Percentiles rank a stretch among this genome's conserved stretches.
These are phyloP conservation scores for Nemania serpens DNA, from an alignment of 2,329 filamentous ascomycete genomes.

Conservation along the genomic window DNA sequence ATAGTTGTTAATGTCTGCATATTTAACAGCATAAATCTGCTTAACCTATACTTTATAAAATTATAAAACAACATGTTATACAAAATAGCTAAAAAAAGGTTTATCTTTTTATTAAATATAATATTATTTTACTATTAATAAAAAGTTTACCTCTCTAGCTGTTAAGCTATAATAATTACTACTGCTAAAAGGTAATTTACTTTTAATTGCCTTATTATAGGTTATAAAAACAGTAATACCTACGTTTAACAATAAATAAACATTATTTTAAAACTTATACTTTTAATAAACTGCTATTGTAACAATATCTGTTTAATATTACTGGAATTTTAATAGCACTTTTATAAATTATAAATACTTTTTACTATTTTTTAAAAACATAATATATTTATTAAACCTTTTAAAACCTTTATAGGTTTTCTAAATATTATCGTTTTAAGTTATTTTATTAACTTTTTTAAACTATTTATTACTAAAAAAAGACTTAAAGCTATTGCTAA, in stretches of 20 bases:
- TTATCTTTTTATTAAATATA: neutral
- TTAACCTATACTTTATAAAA: too few species aligned
- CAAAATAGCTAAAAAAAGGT: neutral
- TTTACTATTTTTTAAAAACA: neutral
- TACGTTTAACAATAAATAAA: conserved; percentile 12
- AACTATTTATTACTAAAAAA: too few species aligned
- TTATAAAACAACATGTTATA: neutral
- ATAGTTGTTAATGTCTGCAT: neutral
- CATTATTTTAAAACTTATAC: neutral
- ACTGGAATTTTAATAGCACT: neutral
- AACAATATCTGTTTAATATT: conserved; percentile 12
- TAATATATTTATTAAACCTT: conserved; percentile 7
- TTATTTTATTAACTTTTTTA: neutral
- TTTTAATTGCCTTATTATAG: too few species aligned
- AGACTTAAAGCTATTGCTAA: conserved; percentile 2
- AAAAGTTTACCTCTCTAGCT: neutral
- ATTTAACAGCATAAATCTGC: conserved; percentile 4
- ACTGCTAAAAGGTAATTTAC: too few species aligned
- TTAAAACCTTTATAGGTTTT: conserved; percentile 5
- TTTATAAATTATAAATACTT: too few species aligned
- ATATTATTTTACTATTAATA: conserved; percentile 9
- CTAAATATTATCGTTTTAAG: conserved; percentile 8
- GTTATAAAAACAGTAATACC: conserved; percentile 11
- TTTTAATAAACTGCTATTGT: conserved; percentile 4
- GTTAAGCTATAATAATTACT: conserved; percentile 3